Conservation (phyloP, 345 rosid species). For the Luvunga scandens region DNA sequence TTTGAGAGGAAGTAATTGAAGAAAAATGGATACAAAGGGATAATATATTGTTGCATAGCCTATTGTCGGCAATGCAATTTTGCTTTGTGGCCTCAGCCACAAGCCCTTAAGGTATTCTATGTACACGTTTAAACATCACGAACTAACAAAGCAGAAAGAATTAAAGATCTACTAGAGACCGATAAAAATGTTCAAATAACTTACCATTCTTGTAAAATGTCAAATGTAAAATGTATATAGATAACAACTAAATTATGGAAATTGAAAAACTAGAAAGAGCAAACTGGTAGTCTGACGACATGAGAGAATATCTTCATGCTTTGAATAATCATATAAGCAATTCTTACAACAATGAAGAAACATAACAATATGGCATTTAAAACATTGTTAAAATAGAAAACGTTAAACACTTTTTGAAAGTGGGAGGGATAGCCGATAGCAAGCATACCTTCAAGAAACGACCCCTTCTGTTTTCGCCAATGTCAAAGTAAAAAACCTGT, state of each 20-base stretch:
- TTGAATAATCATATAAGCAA: background rate
- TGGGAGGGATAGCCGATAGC: background rate
- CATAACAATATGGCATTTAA: background rate
- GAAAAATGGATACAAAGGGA: background rate
- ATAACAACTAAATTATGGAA: background rate
- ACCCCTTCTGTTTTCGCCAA: slow-evolving; percentile 94
- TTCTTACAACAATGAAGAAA: background rate
- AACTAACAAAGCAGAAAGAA: background rate
- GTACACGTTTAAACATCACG: no score
- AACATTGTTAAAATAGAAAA: background rate
- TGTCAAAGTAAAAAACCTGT: slow-evolving; percentile 94
- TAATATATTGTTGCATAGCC: background rate
- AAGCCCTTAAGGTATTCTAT: background rate
- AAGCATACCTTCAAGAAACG: slow-evolving; percentile 80
- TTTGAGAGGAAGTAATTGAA: background rate
- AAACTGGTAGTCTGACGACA: background rate
- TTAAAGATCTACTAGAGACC: background rate
- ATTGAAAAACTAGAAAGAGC: background rate
- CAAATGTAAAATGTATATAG: background rate
- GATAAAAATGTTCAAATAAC: background rate
- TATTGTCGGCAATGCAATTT: background rate
- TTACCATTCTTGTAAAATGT: background rate
- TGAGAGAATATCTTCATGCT: background rate
- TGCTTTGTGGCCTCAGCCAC: background rate
- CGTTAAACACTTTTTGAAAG: background rate